Base-by-base conservation (phyloP, 2,329 filamentous ascomycete genomes). In the Phoma sp. region DNA sequence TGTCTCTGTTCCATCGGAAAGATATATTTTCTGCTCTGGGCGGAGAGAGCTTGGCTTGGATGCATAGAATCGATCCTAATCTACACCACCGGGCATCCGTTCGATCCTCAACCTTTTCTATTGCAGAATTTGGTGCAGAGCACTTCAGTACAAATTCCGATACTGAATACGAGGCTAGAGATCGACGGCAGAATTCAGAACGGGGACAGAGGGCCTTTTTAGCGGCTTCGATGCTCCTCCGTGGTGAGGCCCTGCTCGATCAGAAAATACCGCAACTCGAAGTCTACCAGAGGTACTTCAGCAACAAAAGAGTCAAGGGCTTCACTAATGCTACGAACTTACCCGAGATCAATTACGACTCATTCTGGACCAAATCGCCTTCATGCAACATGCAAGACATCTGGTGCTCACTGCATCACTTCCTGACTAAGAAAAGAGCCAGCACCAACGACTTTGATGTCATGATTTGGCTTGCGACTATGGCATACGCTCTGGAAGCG, bases 401-500 rank as follows among this genome's bases (percentile, higher is more conserved):
- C 9, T 42, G 40, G 40, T 42, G 40, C 27, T 11, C 25, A 32
- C 5, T 32, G 8, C 27, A 42, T 29, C 14, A 23, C 32, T 9
- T 9, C 7, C 4, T 42, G 14, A 8, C 10, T 9, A 23, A 14
- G 14, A 32, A 42, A 9, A 22, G n/a, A 2, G 2, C 3, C 3
- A 22, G 9, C 7, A 14, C 8, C 14, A 42, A 42, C 40, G 29
- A 42, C 7, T 30, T 22, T 4, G n/a, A 42, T 11, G 4, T 42
- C 10, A 10, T 42, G 14, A n/a, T 29, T 4, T 42, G 40, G 40
- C 14, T 42, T 4, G n/a, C n/a, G 13, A 42, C 25, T 7, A 42
- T 42, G 27, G 40, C 40, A 10, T 42, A 42, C 44, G 50, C 65
- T 1, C 13, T 57, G 10, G 22, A 50, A 4, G 63, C 59, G 1